These are phyloP conservation scores for Thymus mandschuricus DNA, from an alignment of 257 asterid genomes.

Conservation along the genomic window DNA sequence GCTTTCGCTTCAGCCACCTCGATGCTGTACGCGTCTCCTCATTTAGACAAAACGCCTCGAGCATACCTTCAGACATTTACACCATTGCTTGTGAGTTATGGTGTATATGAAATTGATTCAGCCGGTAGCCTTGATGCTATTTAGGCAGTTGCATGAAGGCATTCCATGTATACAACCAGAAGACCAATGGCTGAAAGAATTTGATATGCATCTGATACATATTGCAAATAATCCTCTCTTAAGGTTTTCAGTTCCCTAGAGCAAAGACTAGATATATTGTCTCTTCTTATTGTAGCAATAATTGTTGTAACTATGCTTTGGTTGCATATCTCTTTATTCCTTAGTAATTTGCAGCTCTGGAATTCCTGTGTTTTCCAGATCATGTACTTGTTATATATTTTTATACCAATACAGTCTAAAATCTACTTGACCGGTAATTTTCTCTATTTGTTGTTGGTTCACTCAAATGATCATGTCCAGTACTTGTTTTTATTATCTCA, in stretches of 20 bases:
- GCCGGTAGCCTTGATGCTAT: not conserved
- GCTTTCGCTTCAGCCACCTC: too few species aligned
- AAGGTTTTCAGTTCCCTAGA: conserved; percentile 5
- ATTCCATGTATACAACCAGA: conserved; percentile 4
- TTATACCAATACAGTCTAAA: not conserved
- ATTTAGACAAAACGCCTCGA: too few species aligned
- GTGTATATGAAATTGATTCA: conserved; percentile 10
- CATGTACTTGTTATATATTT: conserved; percentile 4
- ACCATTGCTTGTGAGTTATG: not conserved
- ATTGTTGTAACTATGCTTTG: conserved; percentile 13
- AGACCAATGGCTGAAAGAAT: not conserved
- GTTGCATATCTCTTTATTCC: conserved; percentile 15
- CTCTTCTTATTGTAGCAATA: not conserved
- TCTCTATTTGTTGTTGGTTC: conserved; percentile 2
- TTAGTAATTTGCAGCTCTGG: conserved; percentile 5
- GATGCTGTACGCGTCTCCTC: too few species aligned
- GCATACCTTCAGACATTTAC: too few species aligned
- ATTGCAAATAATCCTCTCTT: conserved; percentile 19
- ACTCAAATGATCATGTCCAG: conserved; percentile 12
- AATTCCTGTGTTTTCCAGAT: not conserved
- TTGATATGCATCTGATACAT: conserved; percentile 16
- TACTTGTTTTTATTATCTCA: conserved; percentile 21
- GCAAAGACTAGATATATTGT: not conserved
- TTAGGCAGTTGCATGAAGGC: not conserved
- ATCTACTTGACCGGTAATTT: not conserved